Evolutionary conservation across 768 basidiomycete species (phyloP), one percentile per base, ranked within the genome.

Genomic region (Russula emetica): DNA sequence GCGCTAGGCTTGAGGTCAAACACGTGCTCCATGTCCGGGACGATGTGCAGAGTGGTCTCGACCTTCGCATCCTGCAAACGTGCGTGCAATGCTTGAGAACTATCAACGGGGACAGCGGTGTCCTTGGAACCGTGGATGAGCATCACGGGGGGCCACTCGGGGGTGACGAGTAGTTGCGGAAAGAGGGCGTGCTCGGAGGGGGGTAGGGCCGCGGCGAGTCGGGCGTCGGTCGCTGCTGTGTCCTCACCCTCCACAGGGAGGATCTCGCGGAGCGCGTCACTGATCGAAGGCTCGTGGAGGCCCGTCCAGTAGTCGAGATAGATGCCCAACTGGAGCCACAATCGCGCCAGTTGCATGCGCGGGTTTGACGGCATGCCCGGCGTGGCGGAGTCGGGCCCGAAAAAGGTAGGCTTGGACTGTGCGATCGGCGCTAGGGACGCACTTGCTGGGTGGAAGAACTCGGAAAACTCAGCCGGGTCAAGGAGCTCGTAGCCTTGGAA

Each of bases 281-380:
- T 86, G 20, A 87, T 71, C 63, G 83, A 83, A 24, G 79, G 77
- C 16, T 68, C 69, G 57, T 78, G 74, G 14, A 54, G 53, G 16
- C 78, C 78, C 0, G 85, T 84, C 68, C 79, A 82, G 67, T 86
- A 86, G 72, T 88, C 86, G 1, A 87, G 68, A 51, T 75, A 81
- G 3, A 70, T 70, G 20, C 85, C 87, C 20, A 82, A 75, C 70
- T 89, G 87, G 24, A 85, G 73, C 63, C 83, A 86, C 11, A 87
- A 73, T 5, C 83, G 78, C 16, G 77, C 72, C 49, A 88, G 74
- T 20, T 80, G 75, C 84, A 84, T 85, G 49, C 86, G 81, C 5
- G 83, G 82, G 67, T 85, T 85, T 1, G 83, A 80, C 5, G 86
- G 85, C 67, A 79, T 83, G 16, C 84, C 83, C 0, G 85, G 84